Evolutionary conservation across 2,329 filamentous ascomycete genomes (phyloP).

Genomic region (Fusarium pininemorale): DNA sequence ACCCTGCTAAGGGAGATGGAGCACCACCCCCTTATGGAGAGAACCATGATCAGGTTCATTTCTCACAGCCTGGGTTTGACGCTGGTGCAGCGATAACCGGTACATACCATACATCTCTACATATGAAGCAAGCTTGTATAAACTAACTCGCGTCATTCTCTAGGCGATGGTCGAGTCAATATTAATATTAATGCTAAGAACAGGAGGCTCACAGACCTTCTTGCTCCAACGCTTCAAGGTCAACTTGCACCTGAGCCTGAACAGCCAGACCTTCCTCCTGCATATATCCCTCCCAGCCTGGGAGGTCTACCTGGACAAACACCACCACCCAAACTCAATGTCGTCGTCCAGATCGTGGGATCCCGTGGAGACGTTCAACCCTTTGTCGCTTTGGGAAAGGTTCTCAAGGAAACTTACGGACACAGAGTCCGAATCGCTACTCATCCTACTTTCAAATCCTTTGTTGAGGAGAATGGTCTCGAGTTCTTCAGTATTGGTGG

Average conservation of each 20-base stretch:
- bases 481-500: constrained; percentile 83
- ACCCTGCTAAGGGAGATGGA: constrained; percentile 50
- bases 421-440: constrained; percentile 80
- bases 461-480: constrained; percentile 74
- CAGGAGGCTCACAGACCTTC: constrained; percentile 70
- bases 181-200: constrained; percentile 81
- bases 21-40: constrained; percentile 69
- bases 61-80: constrained; percentile 70
- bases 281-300: constrained; percentile 78
- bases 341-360: constrained; percentile 80
- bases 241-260: constrained; percentile 61
- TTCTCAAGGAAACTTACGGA: constrained; percentile 70
- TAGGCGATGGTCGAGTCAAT: constrained; percentile 79
- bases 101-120: constrained; percentile 48
- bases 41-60: constrained; percentile 62
- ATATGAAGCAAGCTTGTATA: not conserved
- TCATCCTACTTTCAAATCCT: constrained; percentile 72
- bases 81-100: constrained; percentile 68
- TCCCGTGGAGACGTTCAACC: constrained; percentile 81
- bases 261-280: constrained; percentile 63
- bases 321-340: constrained; percentile 68
- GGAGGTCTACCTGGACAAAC: constrained; percentile 69
- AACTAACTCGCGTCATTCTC: constrained; percentile 27
- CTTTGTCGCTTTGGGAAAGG: constrained; percentile 74
- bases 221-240: constrained; percentile 70